Percentiles rank a stretch among this genome's conserved stretches.
Evolutionary conservation across 257 asterid genomes (phyloP).

Genomic region (Nicotiana paniculata): DNA sequence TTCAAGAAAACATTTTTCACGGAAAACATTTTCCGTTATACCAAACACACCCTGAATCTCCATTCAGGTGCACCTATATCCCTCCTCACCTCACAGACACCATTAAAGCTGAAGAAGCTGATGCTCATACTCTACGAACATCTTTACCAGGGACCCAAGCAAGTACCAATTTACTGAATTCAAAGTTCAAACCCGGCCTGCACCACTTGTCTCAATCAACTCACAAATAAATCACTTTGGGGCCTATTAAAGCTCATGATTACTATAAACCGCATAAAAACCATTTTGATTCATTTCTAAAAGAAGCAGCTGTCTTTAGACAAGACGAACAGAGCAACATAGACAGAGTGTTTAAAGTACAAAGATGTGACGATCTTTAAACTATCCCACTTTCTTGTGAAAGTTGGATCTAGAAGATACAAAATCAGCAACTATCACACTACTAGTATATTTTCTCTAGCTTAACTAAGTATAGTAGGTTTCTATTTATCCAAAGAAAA

Average conservation of each 20-base stretch:
- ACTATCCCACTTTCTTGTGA: background rate
- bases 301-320: background rate
- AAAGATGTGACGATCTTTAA: background rate
- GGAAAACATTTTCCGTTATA: no score
- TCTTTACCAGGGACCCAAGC: no score
- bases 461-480: background rate
- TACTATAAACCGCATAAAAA: background rate
- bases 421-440: background rate
- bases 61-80: no score
- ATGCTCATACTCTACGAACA: no score
- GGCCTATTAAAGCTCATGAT: background rate
- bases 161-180: no score
- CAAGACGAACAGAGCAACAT: background rate
- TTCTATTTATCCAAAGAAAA: background rate
- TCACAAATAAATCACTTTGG: background rate
- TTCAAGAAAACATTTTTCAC: no score
- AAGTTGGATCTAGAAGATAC: background rate
- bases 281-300: background rate
- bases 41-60: no score
- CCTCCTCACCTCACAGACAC: no score
- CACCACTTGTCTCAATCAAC: background rate
- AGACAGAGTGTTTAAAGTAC: background rate
- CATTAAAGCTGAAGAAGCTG: no score
- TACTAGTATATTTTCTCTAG: background rate
- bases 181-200: no score